These are phyloP conservation scores for Rhodamnia argentea DNA, from an alignment of 345 rosid species.

Conservation along the genomic window DNA sequence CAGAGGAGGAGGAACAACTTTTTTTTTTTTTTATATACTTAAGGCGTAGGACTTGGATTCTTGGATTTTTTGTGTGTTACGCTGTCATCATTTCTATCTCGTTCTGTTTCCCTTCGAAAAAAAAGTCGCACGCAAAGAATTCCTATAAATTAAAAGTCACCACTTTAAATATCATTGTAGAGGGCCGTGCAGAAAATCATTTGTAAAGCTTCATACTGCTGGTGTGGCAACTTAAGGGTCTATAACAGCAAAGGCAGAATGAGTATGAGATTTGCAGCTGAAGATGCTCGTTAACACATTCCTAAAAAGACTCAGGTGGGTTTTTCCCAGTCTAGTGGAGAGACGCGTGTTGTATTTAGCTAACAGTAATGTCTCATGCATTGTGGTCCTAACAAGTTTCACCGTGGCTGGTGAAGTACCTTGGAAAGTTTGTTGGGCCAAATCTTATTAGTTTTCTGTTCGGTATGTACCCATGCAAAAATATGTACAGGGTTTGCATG, in stretches of 20 bases:
- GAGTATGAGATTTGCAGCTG: background rate
- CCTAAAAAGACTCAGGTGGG: background rate
- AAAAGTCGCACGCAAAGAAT: background rate
- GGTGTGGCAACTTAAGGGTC: background rate
- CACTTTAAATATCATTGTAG: background rate
- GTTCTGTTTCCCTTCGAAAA: background rate
- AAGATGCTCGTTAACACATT: background rate
- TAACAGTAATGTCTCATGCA: background rate
- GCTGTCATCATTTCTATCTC: background rate
- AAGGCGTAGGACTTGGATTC: background rate
- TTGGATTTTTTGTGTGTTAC: background rate
- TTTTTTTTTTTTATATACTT: background rate
- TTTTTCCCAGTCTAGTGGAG: background rate
- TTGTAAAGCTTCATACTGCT: background rate
- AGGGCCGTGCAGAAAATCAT: background rate
- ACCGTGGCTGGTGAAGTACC: background rate
- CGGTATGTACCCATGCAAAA: background rate
- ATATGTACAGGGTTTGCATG: background rate
- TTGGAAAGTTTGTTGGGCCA: background rate
- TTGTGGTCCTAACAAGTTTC: background rate
- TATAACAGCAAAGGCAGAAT: background rate
- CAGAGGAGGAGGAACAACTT: background rate
- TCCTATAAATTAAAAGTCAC: background rate
- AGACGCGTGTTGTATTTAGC: background rate
- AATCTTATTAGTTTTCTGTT: background rate